phyloP scores from a whole-genome alignment of 208 protist species.

The Acanthamoeba triangularis region DNA sequence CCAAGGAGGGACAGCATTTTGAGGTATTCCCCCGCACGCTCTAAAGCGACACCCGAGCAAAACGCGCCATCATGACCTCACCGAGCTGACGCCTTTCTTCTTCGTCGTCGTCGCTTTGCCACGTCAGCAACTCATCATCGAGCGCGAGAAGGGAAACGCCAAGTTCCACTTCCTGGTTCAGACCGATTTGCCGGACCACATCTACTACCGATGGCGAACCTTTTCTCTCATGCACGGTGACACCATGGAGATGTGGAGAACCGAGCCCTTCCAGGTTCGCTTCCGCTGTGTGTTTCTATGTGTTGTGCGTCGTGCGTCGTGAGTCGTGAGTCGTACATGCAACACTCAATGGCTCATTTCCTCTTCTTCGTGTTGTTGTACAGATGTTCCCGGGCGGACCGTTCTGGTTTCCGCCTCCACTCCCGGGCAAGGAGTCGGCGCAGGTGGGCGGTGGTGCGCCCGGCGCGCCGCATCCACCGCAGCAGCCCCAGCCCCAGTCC shows the following conservation, averaged over 20 bases:
- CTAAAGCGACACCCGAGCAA: too few relatives aligned
- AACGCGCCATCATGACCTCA: too few relatives aligned
- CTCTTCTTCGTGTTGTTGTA: too few relatives aligned
- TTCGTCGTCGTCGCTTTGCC: background rate
- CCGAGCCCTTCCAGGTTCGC: conserved; percentile 76
- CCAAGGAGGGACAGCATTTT: conserved; percentile 76
- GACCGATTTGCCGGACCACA: conserved; percentile 64
- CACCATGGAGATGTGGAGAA: conserved; percentile 74
- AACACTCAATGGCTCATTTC: too few relatives aligned
- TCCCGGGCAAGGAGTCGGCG: background rate
- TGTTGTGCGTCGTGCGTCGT: too few relatives aligned
- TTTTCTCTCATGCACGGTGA: conserved; percentile 82
- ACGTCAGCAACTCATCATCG: conserved; percentile 77
- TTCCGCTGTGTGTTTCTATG: background rate
- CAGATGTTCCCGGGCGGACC: conserved; percentile 78
- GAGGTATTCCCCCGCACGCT: conserved; percentile 31
- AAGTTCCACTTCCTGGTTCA: conserved; percentile 85
- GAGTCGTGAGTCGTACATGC: too few relatives aligned
- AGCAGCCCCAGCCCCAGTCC: background rate
- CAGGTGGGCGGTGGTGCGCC: too few relatives aligned
- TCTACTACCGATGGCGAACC: conserved; percentile 87
- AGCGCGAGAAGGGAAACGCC: conserved; percentile 81
- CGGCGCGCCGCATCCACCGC: background rate
- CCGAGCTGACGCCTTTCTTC: background rate
- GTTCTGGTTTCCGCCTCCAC: conserved; percentile 78